These are phyloP conservation scores for Neurospora sp. DNA, from an alignment of 495 filamentous ascomycete species.

Conservation along the genomic window DNA sequence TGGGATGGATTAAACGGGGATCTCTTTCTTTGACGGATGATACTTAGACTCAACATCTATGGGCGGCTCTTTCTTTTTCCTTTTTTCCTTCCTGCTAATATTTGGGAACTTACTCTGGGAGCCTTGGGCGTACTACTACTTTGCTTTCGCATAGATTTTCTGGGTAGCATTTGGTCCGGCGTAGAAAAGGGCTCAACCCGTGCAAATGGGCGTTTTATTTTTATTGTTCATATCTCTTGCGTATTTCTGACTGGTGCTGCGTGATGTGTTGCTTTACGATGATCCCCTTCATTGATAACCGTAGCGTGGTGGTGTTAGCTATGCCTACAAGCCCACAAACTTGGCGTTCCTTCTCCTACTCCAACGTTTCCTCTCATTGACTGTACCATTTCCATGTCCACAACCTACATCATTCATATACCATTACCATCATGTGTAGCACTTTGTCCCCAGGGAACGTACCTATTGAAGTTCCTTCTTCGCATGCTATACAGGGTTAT, in stretches of 20 bases:
- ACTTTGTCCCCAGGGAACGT: too few relatives aligned
- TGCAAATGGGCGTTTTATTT: conserved; percentile 12
- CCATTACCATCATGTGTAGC: too few relatives aligned
- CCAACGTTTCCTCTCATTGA: too few relatives aligned
- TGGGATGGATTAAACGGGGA: neutral
- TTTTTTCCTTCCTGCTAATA: neutral
- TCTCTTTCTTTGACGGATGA: neutral
- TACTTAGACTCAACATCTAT: conserved; percentile 18
- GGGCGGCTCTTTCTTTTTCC: conserved; percentile 3
- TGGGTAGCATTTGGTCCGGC: neutral
- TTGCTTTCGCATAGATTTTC: conserved; percentile 4
- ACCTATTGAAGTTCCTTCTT: too few relatives aligned
- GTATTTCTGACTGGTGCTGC: neutral
- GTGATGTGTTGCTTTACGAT: neutral
- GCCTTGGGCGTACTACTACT: neutral
- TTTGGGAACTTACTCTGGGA: neutral
- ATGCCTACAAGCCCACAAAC: too few relatives aligned
- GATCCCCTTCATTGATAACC: too few relatives aligned
- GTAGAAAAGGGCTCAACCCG: conserved; percentile 16
- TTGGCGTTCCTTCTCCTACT: too few relatives aligned
- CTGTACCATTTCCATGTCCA: too few relatives aligned
- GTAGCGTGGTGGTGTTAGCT: too few relatives aligned
- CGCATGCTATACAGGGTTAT: too few relatives aligned
- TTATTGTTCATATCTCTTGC: neutral
- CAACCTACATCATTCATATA: too few relatives aligned